Evolutionary conservation across 1,284 basidiomycete species (phyloP), one percentile per base, ranked within the genome.

Genomic region (Trametes pubescens): DNA sequence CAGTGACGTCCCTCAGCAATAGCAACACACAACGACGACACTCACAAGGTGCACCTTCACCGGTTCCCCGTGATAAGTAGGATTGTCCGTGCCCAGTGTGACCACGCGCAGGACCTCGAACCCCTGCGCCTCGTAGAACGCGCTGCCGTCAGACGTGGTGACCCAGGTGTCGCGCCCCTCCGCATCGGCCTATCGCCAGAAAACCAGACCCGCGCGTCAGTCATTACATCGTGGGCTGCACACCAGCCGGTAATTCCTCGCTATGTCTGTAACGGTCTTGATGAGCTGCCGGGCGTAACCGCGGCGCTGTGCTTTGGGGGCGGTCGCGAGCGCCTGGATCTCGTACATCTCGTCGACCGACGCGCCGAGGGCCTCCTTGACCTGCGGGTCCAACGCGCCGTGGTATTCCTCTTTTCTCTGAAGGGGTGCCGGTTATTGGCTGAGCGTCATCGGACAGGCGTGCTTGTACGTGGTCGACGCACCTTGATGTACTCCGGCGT

Each of bases 161-260:
- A 68, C 49, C 64, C 62, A 64, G 14, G 57, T 40, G 43, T 65
- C 64, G 43, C 47, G 62, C 9, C 61, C 63, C n/a, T 62, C 63
- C 1, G 55, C 51, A 26, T 65, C 66, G 22, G 52, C 59, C 66
- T 65, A 26, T 43, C 14, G 5, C 18, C 6, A 5, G 14, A 16
- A 11, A 38, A 13, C 4, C 37, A 13, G 37, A 13, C 37, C 11
- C 11, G 37, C 14, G 10, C 37, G 37, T 38, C 11, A 38, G 37
- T 16, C n/a, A 14, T 21, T 14, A 29, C 6, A 9, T 37, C 10
- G 11, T 2, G 13, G 21, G 22, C 29, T n/a, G 47, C 4, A 32
- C 6, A 32, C 34, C 16, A 18, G 10, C 11, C 13, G 13, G 48
- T 32, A 52, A 43, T n/a, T 65, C 64, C 53, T 52, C 16, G 64